Evolutionary conservation across 345 rosid genomes (phyloP).

Genomic region (Combretum micranthum): DNA sequence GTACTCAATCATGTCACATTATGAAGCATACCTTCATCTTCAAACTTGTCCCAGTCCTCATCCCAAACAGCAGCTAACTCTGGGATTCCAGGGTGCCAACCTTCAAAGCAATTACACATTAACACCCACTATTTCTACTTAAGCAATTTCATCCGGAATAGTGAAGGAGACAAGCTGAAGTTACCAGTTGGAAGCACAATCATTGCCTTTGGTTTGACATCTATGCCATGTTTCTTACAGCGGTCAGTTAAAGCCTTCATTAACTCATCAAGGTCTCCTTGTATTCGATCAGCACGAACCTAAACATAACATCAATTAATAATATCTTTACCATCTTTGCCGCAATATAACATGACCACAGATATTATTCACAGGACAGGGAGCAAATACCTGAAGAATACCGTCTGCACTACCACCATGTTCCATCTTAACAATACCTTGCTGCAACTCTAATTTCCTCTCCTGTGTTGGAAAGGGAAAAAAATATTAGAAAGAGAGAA

Average conservation of each 20-base stretch:
- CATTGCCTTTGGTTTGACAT: slow-evolving; percentile 61
- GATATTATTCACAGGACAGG: not conserved
- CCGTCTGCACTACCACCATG: slow-evolving; percentile 96
- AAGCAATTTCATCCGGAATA: not conserved
- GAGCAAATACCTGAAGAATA: slow-evolving; percentile 66
- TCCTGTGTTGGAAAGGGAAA: slow-evolving; percentile 35
- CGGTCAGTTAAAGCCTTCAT: slow-evolving; percentile 70
- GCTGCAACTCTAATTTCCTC: slow-evolving; percentile 76
- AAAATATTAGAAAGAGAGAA: not conserved
- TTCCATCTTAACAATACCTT: slow-evolving; percentile 84
- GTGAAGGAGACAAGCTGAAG: not conserved
- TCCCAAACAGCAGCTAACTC: slow-evolving; percentile 88
- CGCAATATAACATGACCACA: not conserved
- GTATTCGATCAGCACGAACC: slow-evolving; percentile 97
- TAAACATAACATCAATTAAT: slow-evolving; percentile 23
- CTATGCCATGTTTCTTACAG: slow-evolving; percentile 80
- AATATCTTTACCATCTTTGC: slow-evolving; percentile 6
- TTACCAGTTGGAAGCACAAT: slow-evolving; percentile 90
- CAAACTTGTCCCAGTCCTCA: slow-evolving; percentile 99
- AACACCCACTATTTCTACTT: slow-evolving; percentile 3
- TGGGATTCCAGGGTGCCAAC: slow-evolving; percentile 97
- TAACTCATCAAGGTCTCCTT: slow-evolving; percentile 91
- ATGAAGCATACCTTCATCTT: slow-evolving; percentile 67
- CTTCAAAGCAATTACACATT: slow-evolving; percentile 28
- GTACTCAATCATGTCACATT: not conserved